These are phyloP conservation scores for Buddleja alternifolia DNA, from an alignment of 257 asterid genomes.

Conservation along the genomic window DNA sequence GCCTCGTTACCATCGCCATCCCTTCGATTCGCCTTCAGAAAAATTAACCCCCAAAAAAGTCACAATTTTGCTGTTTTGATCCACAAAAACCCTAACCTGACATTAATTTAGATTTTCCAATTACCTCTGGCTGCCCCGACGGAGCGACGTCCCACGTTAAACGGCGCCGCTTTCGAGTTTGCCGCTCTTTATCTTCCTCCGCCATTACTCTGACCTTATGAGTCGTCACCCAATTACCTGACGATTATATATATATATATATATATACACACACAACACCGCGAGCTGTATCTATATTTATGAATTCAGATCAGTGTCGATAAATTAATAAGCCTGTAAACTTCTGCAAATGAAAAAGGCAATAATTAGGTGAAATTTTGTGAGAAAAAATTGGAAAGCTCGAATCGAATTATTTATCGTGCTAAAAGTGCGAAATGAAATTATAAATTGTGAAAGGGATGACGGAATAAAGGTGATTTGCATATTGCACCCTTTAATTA, in stretches of 20 bases:
- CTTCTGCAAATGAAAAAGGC: slow-evolving; percentile 29
- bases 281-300: background rate
- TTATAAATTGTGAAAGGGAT: too few species aligned
- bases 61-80: background rate
- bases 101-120: slow-evolving; percentile 1
- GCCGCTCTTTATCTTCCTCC: slow-evolving; percentile 45
- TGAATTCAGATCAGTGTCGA: background rate
- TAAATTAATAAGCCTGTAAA: background rate
- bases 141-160: slow-evolving; percentile 63
- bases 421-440: slow-evolving; percentile 8
- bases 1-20: slow-evolving; percentile 45
- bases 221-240: slow-evolving; percentile 20
- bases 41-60: background rate
- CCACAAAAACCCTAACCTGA: slow-evolving; percentile 37
- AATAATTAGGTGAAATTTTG: slow-evolving; percentile 10
- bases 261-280: background rate
- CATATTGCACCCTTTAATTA: too few species aligned
- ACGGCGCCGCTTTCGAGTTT: slow-evolving; percentile 63
- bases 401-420: background rate
- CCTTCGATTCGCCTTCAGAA: slow-evolving; percentile 39
- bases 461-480: too few species aligned
- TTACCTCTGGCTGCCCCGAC: slow-evolving; percentile 49
- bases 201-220: slow-evolving; percentile 34
- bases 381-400: background rate
- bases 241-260: slow-evolving; percentile 10